Conservation (phyloP, 2,329 filamentous ascomycete species). For the Neonectria hederae region DNA sequence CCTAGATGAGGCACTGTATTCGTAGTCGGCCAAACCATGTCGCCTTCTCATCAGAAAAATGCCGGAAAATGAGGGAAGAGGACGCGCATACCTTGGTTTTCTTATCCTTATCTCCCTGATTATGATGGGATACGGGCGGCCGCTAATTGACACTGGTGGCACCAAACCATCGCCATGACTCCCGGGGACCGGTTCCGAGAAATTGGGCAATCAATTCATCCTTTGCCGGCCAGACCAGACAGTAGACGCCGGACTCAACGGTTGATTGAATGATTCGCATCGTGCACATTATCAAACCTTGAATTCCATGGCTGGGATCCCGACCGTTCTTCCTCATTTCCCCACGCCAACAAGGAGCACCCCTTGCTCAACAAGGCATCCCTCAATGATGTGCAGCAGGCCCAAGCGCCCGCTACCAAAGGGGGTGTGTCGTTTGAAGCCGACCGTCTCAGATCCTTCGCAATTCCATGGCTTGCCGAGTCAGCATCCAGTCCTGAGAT, state of each 20-base stretch:
- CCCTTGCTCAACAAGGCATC: constrained; percentile 31
- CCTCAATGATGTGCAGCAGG: constrained; percentile 42
- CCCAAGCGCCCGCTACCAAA: constrained; percentile 35
- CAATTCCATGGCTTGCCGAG: constrained; percentile 23
- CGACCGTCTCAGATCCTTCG: constrained; percentile 28
- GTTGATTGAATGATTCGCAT: neutral
- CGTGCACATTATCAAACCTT: neutral
- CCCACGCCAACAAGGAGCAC: constrained; percentile 31
- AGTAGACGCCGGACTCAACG: neutral
- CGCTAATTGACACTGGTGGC: constrained; percentile 32
- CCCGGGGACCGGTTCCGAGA: constrained; percentile 29
- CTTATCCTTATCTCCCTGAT: constrained; percentile 10
- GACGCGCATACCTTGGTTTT: neutral
- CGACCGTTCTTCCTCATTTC: constrained; percentile 28
- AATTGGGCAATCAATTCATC: constrained; percentile 25
- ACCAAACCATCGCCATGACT: constrained; percentile 27
- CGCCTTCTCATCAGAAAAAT: neutral
- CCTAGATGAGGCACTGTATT: neutral
- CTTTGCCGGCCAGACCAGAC: neutral
- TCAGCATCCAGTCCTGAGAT: constrained; percentile 13
- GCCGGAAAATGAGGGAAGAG: neutral
- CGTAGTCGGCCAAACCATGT: neutral
- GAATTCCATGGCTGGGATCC: constrained; percentile 10
- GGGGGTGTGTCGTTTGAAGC: constrained; percentile 30
- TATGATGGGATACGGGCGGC: constrained; percentile 18